Base-by-base conservation (phyloP, 1,284 basidiomycete genomes). In the Trametes pubescens region DNA sequence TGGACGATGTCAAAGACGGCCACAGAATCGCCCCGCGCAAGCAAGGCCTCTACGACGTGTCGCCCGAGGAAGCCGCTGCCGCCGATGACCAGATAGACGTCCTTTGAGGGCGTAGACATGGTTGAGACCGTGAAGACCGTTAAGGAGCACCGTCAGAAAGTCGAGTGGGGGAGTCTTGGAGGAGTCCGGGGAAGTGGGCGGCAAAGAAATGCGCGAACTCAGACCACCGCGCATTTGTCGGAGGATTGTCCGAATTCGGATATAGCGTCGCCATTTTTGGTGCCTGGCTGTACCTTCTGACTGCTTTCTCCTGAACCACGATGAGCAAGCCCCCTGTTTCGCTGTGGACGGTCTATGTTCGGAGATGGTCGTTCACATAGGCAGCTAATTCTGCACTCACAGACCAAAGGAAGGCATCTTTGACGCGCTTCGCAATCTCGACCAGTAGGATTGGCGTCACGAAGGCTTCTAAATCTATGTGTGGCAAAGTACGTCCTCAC, bases 1-100 rank as follows among this genome's bases (percentile, higher is more conserved):
- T 97, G 94, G 3, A 96, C 94, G 64, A 97, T 87, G 79, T 98
- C 96, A 72, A 98, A 90, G 6, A 95, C 90, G 0, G 90, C 85
- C 16, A 96, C 93, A 49, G 84, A 79, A 80, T 97, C 94, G 10
- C 90, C 92, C 51, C 94, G 85, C 16, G 86, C 88, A 37, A 92
- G 74, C 43, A 98, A 85, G 54, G 89, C 87, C 73, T 95, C 87
- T 43, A 98, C 94, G 69, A 98, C 93, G 74, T 95, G 93, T 65
- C 94, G 82, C 46, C 96, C 96, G 14, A 98, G 82, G 78, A 98
- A 98, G 11, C 96, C 95, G 73, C 92, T 94, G 57, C 95, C 95
- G 46, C 95, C 95, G 76, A 96, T 90, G 72, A 97, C 93, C 65
- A 96, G 80, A 76, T 91, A 94, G 18, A 84, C 76, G 66, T 93